These are phyloP conservation scores for Globisporangium lucens DNA, from an alignment of 352 stramenopile genomes.

Conservation along the genomic window DNA sequence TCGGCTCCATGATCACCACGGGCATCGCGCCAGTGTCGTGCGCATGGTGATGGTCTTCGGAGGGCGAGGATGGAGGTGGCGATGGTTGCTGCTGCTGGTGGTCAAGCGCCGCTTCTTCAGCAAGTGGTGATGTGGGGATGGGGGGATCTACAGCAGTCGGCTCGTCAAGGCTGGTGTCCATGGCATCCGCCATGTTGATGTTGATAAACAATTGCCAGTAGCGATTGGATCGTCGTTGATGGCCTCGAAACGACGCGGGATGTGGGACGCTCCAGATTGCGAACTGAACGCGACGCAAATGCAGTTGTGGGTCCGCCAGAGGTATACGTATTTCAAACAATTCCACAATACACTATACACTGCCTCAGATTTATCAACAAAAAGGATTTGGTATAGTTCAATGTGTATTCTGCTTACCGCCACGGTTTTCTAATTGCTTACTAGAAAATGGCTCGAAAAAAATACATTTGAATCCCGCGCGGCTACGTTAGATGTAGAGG, in stretches of 20 bases:
- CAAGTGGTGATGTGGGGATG: neutral
- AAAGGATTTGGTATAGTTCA: no score
- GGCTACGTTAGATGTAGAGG: no score
- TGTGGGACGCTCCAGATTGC: no score
- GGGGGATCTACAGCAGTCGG: neutral
- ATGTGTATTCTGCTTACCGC: no score
- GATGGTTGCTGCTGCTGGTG: neutral
- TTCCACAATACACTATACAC: no score
- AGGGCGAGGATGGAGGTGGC: neutral
- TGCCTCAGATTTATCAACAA: no score
- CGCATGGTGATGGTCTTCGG: neutral
- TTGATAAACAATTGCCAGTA: neutral
- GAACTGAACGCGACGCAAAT: no score
- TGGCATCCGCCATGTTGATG: neutral
- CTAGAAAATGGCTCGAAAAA: no score
- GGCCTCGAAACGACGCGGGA: neutral
- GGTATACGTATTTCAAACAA: no score
- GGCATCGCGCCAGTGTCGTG: conserved; percentile 12
- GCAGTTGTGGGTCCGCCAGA: no score
- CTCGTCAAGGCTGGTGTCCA: neutral
- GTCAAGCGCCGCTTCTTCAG: neutral
- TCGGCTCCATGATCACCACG: conserved; percentile 10
- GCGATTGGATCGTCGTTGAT: neutral
- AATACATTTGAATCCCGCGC: no score
- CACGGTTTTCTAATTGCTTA: no score